Base-by-base conservation (phyloP, 148 eudicot genomes). In the Chenopodium suecicum region DNA sequence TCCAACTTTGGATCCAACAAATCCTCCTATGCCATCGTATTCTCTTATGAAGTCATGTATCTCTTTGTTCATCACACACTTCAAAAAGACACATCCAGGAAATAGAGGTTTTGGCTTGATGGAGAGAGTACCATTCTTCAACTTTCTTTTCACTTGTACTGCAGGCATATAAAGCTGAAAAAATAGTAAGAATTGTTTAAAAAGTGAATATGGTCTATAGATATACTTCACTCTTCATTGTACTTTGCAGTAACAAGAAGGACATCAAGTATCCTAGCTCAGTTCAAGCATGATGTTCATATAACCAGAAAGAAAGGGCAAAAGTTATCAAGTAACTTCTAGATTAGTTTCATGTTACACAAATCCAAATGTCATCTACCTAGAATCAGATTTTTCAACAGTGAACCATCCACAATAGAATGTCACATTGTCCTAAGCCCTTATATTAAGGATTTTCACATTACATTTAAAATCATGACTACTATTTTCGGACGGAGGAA, bases 1-100 rank as follows among this genome's bases (percentile, higher is more conserved):
- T 85, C 97, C 98, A 63, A 92, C 98, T 89, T 83, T 91, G 69
- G 89, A 87, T 81, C 95, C 97, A 80, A 92, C 73, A 83, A 97
- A 97, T 69, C 97, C 97, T 80, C 94, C 93, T 77, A 97, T 88
- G 29, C 97, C 97, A 31, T 86, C 87, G 78, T 81, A 81, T 76
- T 92, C 97, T 86, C 91, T 88, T 63, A 97, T 85, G 80, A 91
- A 97, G 81, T 94, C 97, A 79, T 94, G 99, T 32, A 91, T 50
- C 71, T 94, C 98, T 94, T 87, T 92, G 89, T 92, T 88, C 88
- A 97, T 9, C 80, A 94, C 90, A 87, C 99, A 94, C 9, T 86
- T 90, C 76, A 97, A 80, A 82, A 94, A 94, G 70, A 94, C 84
- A 76, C 91, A 89, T 56, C 99, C 96, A 14, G 98, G 98, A 74